Base-by-base conservation (phyloP, 2,329 filamentous ascomycete species). In the Zymoseptoria passerinii region DNA sequence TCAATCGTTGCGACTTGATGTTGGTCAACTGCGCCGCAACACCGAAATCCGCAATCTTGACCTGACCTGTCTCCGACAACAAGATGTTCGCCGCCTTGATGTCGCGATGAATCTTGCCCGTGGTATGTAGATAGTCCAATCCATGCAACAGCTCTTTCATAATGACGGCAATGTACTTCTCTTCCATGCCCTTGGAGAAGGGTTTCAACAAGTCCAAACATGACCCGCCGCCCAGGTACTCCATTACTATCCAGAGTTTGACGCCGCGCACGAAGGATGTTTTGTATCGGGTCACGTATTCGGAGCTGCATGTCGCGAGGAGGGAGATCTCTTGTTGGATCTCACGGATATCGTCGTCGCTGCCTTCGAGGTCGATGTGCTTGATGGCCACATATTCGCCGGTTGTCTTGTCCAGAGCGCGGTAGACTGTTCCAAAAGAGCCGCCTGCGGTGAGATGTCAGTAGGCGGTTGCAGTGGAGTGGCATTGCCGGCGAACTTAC, bases 241-340 rank as follows among this genome's bases (percentile, higher is more conserved):
- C 94, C 94, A 99, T 99, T 59, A 97, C 90, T 71, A 99, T 99
- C 94, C 94, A 99, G 79, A 99, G 78, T 76, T 97, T 99, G 72
- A 92, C 89, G 27, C 94, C 94, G 66, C 90, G 85, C n/a, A 97
- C 82, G 73, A 97, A 99, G 71, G 92, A 96, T 20, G 90, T 89
- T 73, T 92, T 95, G 80, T 99, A 99, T 72, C 95, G 89, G 16
- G 94, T 97, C 66, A 99, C 91, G 74, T 88, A 95, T 52, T 89
- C 88, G 72, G 92, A 96, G 66, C 89, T 88, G 78, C 94, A 99
- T 55, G 94, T 96, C 75, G 92, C 94, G 61, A 99, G 81, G 35
- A 99, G 88, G 2, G 90, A 88, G 66, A 99, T 97, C 73, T 99
- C 94, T 71, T 95, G 91, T 69, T 99, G 92, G 59, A 99, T 97